Evolutionary conservation across 306 rosid genomes (phyloP).

Genomic region (Quercus mongolica): DNA sequence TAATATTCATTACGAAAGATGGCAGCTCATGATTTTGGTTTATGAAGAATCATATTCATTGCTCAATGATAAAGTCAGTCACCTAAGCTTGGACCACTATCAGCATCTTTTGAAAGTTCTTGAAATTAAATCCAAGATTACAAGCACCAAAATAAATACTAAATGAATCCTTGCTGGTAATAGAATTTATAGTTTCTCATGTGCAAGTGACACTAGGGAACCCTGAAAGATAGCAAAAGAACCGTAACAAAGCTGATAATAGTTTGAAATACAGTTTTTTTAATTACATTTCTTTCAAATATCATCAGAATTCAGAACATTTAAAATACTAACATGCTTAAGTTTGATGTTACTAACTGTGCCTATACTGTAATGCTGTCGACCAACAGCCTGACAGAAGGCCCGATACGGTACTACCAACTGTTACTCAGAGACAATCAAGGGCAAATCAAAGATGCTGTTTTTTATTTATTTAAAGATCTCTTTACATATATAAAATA

Average conservation of each 20-base stretch:
- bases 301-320: neutral
- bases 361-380: neutral
- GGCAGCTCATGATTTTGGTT: neutral
- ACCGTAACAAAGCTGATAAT: neutral
- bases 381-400: neutral
- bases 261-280: neutral
- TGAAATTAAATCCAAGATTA: neutral
- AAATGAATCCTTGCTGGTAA: neutral
- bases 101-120: neutral
- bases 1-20: neutral
- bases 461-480: neutral
- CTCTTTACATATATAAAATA: neutral
- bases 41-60: neutral
- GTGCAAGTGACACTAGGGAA: neutral
- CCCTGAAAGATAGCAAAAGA: neutral
- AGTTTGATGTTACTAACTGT: neutral
- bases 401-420: neutral
- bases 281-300: neutral
- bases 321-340: neutral
- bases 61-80: neutral
- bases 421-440: neutral
- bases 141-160: neutral
- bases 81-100: neutral
- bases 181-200: neutral
- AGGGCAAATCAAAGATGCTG: neutral